Base-by-base conservation (phyloP, 208 protist species). In the Blastocrithidia nonstop region DNA sequence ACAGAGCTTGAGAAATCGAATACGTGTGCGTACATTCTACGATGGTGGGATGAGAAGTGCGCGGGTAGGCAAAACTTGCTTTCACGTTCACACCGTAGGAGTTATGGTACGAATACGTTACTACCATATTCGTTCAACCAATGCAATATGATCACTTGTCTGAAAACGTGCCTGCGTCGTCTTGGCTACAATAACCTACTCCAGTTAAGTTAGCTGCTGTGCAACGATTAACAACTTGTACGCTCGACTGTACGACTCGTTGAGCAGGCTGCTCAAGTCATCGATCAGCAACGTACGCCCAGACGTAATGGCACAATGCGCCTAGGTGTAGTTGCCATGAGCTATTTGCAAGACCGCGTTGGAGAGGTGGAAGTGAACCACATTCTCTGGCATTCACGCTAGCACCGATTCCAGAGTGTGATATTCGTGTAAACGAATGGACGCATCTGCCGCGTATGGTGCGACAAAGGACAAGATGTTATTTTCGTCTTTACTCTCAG, bases 141-240 rank as follows among this genome's bases (percentile, higher is more conserved):
- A 86, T 40, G 82, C 85, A 24, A 88, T 59, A 36, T 82, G 71
- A 21, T 85, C 61, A 3, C 41, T 41, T 11, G 71, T 70, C 35
- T 49, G 63, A 36, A 95, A 88, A 8, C 33, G 45, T 39, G 52
- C 53, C 36, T 74, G 46, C 28, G 57, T 58, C 22, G 60, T 60
- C 59, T 77, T 77, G 32, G 95, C 96, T 19, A 69, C 47, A 15
- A 98, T 69, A 6, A 99, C 77, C 75, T 99, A 97, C 71, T 99
- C 96, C 22, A 99, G 57, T 65, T 99, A 97, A 0, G 88, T 82
- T 1, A 99, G 66, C 59, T 98, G 93, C 63, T 99, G 97, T 33
- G 96, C 80, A 9, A 78, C 54, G 4, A 99, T 94, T 20, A 99
- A 64, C 2, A 72, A 64, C 3, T 92, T 70, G 68, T 99, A 99